A percentile compares a stretch with the other conserved stretches of the same genome.
Conservation (phyloP, 176 grass and related monocot genomes). For the Pontederia paniculata region DNA sequence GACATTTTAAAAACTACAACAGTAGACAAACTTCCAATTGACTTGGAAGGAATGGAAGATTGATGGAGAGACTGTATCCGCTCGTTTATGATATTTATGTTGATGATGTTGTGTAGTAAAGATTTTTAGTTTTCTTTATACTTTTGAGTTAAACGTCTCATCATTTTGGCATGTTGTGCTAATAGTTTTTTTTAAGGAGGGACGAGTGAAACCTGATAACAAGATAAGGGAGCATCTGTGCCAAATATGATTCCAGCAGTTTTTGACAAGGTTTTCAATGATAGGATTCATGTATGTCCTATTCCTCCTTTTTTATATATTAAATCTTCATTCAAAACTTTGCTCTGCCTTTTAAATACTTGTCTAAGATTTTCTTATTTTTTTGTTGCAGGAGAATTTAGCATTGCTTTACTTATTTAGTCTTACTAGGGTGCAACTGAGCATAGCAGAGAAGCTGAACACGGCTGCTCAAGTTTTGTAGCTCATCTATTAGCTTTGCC, state of each 20-base stretch:
- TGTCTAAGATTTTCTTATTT: background rate
- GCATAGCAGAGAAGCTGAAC: conserved; percentile 10
- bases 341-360: background rate
- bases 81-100: conserved; percentile 90
- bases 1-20: conserved; percentile 64
- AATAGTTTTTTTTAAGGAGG: conserved; percentile 39
- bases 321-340: background rate
- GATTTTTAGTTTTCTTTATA: background rate
- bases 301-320: background rate
- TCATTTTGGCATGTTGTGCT: background rate
- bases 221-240: conserved; percentile 58
- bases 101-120: conserved; percentile 85
- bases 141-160: background rate
- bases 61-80: conserved; percentile 54
- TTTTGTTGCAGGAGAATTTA: conserved; percentile 56
- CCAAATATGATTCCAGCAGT: conserved; percentile 59
- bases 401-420: conserved; percentile 77
- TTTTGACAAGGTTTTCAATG: conserved; percentile 91
- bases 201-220: conserved; percentile 53
- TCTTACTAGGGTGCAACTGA: conserved; percentile 80
- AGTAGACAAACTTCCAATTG: conserved; percentile 81
- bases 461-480: too few relatives aligned
- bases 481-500: too few relatives aligned
- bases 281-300: conserved; percentile 60
- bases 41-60: conserved; percentile 89